Base-by-base conservation (phyloP, 345 rosid species). In the Orychophragmus violaceus region DNA sequence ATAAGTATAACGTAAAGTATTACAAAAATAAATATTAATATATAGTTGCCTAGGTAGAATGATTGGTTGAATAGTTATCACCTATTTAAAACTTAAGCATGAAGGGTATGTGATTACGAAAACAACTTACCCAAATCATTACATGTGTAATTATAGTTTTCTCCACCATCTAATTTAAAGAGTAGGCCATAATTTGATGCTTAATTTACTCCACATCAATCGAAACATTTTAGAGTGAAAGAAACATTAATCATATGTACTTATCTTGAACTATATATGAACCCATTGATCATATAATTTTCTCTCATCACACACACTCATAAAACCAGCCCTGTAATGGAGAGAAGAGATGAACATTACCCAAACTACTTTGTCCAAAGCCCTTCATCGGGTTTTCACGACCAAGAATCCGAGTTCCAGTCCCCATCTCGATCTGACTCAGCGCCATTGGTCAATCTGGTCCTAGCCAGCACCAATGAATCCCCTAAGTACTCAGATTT, bases 351-450 rank as follows among this genome's bases (percentile, higher is more conserved):
- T 16, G 83, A 80, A 58, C 83, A 80, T 59, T 71, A 78, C 13
- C 17, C 77, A 8, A 48, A 82, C 2, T 90, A 90, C 82, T 86
- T 79, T 68, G 91, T 86, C 8, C 93, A 88, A 61, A 91, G 91
- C 75, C 97, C 97, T 18, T 83, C 95, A 22, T 83, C 85, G 6
- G 77, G 9, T 35, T 57, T n/a, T 41, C 52, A 44, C 35, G 59
- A 56, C 35, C 28, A 53, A 1, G 83, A 74, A 14, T 75, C 82
- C 53, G 64, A 77, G 11, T 74, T 51, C 45, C 80, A 77, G 23
- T 81, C 89, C 25, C 82, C 83, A 0, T 53, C 68, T 41, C 76
- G 78, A 21, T 76, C 80, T 55, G 81, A 78, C 50, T 28, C 83
- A 13, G 23, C 35, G 36, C 55, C 63, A 33, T 68, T 74, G 74